Evolutionary conservation across 2,329 filamentous ascomycete species (phyloP).

Genomic region (Trichocomaceae sp.): DNA sequence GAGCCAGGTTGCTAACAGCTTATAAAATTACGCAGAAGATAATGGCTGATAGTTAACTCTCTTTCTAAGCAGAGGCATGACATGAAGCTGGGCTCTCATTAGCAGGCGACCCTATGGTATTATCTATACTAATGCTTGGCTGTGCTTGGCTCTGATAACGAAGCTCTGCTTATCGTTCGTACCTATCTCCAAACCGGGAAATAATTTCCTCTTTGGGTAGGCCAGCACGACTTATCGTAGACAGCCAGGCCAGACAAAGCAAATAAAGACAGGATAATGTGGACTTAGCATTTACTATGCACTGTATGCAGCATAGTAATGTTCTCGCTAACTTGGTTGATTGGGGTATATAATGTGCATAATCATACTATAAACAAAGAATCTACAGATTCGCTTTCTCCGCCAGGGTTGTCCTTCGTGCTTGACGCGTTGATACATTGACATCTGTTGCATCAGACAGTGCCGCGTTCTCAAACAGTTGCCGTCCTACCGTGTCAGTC

Average conservation of each 20-base stretch:
- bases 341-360: neutral
- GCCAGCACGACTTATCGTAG: neutral
- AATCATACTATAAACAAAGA: neutral
- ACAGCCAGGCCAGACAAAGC: neutral
- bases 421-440: slow-evolving; percentile 30
- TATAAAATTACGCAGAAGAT: neutral
- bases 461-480: slow-evolving; percentile 51
- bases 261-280: neutral
- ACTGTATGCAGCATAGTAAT: too few species aligned
- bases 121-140: neutral
- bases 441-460: slow-evolving; percentile 21
- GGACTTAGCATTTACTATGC: neutral
- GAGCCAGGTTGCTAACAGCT: too few species aligned
- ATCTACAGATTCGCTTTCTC: slow-evolving; percentile 24
- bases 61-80: slow-evolving; percentile 2
- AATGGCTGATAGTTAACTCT: neutral
- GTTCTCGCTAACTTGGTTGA: neutral
- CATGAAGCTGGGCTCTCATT: neutral
- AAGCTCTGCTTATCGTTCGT: neutral
- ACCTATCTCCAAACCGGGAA: neutral
- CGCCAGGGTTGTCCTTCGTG: slow-evolving; percentile 32
- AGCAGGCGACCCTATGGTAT: neutral
- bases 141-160: neutral
- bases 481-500: slow-evolving; percentile 64
- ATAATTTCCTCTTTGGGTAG: slow-evolving; percentile 10